These are phyloP conservation scores for Gelatoporia subvermispora DNA, from an alignment of 768 basidiomycete genomes.

Conservation along the genomic window DNA sequence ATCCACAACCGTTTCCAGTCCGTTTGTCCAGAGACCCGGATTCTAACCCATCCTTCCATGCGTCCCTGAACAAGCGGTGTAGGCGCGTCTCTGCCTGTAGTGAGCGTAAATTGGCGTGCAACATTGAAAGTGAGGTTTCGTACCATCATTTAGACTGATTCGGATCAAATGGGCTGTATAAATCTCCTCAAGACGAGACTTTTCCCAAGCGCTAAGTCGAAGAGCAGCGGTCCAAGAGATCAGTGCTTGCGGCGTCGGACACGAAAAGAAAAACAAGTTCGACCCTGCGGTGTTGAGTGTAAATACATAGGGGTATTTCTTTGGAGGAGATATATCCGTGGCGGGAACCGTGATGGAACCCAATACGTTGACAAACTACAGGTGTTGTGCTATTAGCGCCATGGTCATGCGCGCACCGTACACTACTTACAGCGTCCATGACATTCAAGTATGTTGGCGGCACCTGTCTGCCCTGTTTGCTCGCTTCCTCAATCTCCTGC, in stretches of 20 bases:
- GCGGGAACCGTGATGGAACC: slow-evolving; percentile 68
- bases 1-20: slow-evolving; percentile 95
- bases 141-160: slow-evolving; percentile 57
- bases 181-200: slow-evolving; percentile 91
- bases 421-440: slow-evolving; percentile 73
- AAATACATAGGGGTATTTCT: slow-evolving; percentile 72
- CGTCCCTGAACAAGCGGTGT: slow-evolving; percentile 64
- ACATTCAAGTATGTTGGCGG: slow-evolving; percentile 85
- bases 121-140: neutral
- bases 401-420: neutral
- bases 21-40: slow-evolving; percentile 92
- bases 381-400: neutral
- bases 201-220: slow-evolving; percentile 91
- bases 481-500: slow-evolving; percentile 82
- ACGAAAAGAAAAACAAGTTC: slow-evolving; percentile 86
- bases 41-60: slow-evolving; percentile 88
- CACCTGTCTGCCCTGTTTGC: slow-evolving; percentile 71
- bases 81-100: slow-evolving; percentile 42
- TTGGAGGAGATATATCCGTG: slow-evolving; percentile 41
- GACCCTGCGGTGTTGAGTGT: slow-evolving; percentile 92
- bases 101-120: neutral
- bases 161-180: slow-evolving; percentile 93
- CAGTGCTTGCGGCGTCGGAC: slow-evolving; percentile 62
- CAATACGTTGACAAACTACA: slow-evolving; percentile 72
- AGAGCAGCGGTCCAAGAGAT: slow-evolving; percentile 91